Evolutionary conservation across 108 stramenopile genomes (phyloP).

Genomic region (Stephanodiscus triporus): DNA sequence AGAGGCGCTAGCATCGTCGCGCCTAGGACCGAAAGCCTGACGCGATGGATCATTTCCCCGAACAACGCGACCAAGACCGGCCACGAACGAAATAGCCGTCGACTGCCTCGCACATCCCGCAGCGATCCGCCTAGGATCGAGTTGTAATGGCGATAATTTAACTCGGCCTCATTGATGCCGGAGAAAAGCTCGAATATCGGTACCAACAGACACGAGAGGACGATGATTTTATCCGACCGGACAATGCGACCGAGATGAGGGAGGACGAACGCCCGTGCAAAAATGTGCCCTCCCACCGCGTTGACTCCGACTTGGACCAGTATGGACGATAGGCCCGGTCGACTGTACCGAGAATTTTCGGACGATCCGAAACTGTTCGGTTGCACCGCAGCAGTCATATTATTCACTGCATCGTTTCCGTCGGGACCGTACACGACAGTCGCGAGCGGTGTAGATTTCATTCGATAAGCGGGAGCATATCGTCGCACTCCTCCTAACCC

Average conservation of each 20-base stretch:
- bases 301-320: conserved; percentile 24
- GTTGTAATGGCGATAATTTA: conserved; percentile 23
- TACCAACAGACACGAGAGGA: conserved; percentile 29
- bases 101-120: not conserved
- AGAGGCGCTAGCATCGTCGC: conserved; percentile 11
- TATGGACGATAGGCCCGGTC: conserved; percentile 29
- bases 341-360: conserved; percentile 39
- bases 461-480: too few species aligned
- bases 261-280: conserved; percentile 21
- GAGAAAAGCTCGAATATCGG: conserved; percentile 27
- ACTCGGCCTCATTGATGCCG: conserved; percentile 21
- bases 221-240: not conserved
- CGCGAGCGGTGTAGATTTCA: too few species aligned
- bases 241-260: conserved; percentile 15
- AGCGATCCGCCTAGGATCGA: not conserved
- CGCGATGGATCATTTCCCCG: conserved; percentile 4
- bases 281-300: conserved; percentile 16
- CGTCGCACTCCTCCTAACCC: too few species aligned
- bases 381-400: not conserved
- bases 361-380: too few species aligned
- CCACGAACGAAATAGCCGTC: not conserved
- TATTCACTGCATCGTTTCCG: not conserved
- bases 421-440: not conserved
- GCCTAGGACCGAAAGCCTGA: conserved; percentile 13
- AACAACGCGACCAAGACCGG: not conserved